Base-by-base conservation (phyloP, 23 red algal species). In the Gracilaria domingensis region DNA sequence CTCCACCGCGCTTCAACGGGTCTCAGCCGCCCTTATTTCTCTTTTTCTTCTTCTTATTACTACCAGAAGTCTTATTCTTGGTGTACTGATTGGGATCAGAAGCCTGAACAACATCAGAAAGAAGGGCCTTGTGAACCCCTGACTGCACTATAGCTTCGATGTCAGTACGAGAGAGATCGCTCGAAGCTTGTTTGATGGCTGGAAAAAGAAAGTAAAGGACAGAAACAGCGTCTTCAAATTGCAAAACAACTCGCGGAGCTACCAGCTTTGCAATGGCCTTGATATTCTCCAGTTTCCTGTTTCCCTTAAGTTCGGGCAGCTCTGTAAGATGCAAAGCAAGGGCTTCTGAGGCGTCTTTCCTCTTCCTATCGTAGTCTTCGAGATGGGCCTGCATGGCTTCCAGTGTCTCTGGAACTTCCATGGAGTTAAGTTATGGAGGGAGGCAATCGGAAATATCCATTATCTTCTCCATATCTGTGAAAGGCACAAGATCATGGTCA, bases 181-280 rank as follows among this genome's bases (percentile, higher is more conserved):
- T 16, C 12, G 44, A 77, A 48, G 56, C 70, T 42, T 39, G 34
- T 66, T 6, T 75, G 16, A 65, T 66, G 12, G 84, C 34, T 36
- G 12, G 25, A 56, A 65, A 69, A 35, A 75, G 1, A 51, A 34
- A 40, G 6, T 45, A 37, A 40, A 75, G 30, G 6, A 88, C 42
- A 36, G 54, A 33, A 44, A 88, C 66, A 7, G 84, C 84, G 45
- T 88, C 64, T 11, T 88, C 38, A 0, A 88, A 35, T 25, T 35
- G 20, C 11, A 45, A 25, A 23, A 13, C 33, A 8, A 49, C 45
- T 40, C 73, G 24, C 9, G 18, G 73, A 8, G 14, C 20, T 16
- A n/a, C 11, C 40, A 32, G 7, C 39, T 17, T 78, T 8, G 36
- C 24, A 39, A 13, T 49, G 73, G 38, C 12, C 24, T 78, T 78